Conservation (phyloP, 169 alveolate species). For the Fabrea salina region DNA sequence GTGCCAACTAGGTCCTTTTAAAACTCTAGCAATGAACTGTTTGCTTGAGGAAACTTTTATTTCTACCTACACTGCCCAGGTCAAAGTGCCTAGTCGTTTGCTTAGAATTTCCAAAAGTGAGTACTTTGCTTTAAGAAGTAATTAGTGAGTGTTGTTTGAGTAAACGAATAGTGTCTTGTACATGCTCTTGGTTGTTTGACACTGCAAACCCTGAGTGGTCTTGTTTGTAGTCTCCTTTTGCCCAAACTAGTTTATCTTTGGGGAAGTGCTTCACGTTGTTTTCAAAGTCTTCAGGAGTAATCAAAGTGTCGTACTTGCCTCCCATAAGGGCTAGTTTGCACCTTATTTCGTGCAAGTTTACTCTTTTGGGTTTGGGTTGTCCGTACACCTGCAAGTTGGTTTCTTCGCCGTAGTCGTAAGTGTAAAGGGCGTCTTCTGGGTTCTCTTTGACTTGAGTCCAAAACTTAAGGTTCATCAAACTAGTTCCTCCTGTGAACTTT, state of each 20-base stretch:
- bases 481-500: conserved; percentile 12
- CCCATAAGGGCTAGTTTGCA: conserved; percentile 37
- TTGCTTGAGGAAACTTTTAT: too few species aligned
- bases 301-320: conserved; percentile 44
- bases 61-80: too few species aligned
- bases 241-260: background rate
- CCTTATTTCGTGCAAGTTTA: conserved; percentile 33
- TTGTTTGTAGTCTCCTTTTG: background rate
- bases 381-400: conserved; percentile 41
- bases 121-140: too few species aligned
- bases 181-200: background rate
- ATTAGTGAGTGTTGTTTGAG: background rate
- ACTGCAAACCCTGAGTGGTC: conserved; percentile 23
- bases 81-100: too few species aligned
- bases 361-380: conserved; percentile 29
- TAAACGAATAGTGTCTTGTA: background rate
- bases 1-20: too few species aligned
- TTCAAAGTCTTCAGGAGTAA: conserved; percentile 21
- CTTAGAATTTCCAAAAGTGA: too few species aligned
- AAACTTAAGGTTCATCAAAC: background rate
- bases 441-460: background rate
- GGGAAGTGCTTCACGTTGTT: background rate
- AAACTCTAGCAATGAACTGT: too few species aligned
- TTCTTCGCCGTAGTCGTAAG: conserved; percentile 51
- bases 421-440: background rate